These are phyloP conservation scores for Starmerella floricola DNA, from an alignment of 805 yeast genomes.

Conservation along the genomic window DNA sequence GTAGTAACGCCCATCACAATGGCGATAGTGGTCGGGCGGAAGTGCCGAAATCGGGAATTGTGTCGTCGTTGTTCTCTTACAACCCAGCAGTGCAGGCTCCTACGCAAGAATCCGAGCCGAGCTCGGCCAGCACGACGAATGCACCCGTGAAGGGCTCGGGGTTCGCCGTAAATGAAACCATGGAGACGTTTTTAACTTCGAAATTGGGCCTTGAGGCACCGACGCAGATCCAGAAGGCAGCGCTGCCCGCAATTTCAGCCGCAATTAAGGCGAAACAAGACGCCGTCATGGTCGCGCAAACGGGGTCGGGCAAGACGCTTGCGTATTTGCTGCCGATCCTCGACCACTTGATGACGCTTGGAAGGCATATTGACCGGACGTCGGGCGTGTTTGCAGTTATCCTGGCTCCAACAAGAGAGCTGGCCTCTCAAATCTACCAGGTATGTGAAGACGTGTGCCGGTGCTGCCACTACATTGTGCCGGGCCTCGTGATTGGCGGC, in stretches of 20 bases:
- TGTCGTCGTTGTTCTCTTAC: conserved; percentile 75
- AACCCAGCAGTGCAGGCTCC: conserved; percentile 40
- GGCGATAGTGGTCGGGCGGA: no score
- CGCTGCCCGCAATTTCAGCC: conserved; percentile 45
- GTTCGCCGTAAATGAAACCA: conserved; percentile 10
- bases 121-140: conserved; percentile 41
- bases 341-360: conserved; percentile 51
- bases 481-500: conserved; percentile 95
- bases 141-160: conserved; percentile 62
- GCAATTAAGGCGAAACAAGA: conserved; percentile 39
- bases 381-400: conserved; percentile 78
- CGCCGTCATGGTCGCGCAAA: conserved; percentile 86
- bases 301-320: conserved; percentile 95
- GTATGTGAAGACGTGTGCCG: conserved; percentile 63
- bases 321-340: conserved; percentile 78
- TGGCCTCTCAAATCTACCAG: conserved; percentile 78
- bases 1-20: no score
- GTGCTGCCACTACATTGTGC: conserved; percentile 79
- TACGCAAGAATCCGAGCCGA: conserved; percentile 3
- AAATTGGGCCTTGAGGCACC: conserved; percentile 36
- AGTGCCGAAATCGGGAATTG: conserved; percentile 33
- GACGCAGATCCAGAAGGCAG: conserved; percentile 75
- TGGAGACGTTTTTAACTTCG: conserved; percentile 6
- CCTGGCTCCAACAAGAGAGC: conserved; percentile 87
- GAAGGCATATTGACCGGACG: conserved; percentile 24